phyloP scores from a whole-genome alignment of 495 filamentous ascomycete genomes.

The Rhizodiscina lignyota region DNA sequence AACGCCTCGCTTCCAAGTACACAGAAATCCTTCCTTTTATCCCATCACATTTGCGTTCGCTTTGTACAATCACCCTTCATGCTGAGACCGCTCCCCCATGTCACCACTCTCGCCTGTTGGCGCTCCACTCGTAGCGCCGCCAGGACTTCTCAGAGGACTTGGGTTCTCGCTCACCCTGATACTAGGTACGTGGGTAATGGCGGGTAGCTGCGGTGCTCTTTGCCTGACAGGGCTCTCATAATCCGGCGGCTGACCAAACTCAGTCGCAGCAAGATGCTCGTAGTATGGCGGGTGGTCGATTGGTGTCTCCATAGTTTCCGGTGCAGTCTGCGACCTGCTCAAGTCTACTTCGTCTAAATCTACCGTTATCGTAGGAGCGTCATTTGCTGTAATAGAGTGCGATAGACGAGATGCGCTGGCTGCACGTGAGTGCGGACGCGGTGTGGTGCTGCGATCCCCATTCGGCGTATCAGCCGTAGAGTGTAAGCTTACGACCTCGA shows the following conservation, averaged over 20 bases:
- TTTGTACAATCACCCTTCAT: no score
- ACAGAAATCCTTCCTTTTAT: no score
- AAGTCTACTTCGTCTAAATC: background rate
- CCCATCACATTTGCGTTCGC: no score
- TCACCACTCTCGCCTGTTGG: no score
- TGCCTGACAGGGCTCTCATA: background rate
- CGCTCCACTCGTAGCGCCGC: no score
- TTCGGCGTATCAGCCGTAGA: no score
- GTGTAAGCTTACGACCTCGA: background rate
- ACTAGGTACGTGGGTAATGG: background rate
- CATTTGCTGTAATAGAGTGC: no score
- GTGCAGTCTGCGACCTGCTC: background rate
- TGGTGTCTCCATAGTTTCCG: background rate
- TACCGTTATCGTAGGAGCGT: background rate
- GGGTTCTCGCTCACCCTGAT: background rate
- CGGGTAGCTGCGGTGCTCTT: background rate
- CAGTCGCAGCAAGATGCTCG: background rate
- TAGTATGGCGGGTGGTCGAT: background rate
- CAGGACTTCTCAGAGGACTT: background rate
- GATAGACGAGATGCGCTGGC: background rate
- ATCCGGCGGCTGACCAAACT: background rate
- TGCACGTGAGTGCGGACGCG: background rate
- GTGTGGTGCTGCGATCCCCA: background rate
- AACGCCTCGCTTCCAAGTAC: no score
- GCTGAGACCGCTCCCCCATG: no score